These are phyloP conservation scores for Clavariopsis aquatica DNA, from an alignment of 495 filamentous ascomycete species.

Conservation along the genomic window DNA sequence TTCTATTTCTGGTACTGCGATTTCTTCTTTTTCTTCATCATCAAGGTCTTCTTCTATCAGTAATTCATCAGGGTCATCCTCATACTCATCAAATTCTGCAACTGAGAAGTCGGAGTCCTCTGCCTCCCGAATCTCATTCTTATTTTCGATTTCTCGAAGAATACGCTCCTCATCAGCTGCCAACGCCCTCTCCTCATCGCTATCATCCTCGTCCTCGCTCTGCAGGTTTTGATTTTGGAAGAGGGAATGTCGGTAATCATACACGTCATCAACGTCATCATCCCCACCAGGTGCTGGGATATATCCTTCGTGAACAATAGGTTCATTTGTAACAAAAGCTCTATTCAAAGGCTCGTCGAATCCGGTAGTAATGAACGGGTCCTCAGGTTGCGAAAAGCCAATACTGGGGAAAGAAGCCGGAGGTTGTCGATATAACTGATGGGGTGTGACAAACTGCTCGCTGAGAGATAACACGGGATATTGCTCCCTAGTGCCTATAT, in stretches of 20 bases:
- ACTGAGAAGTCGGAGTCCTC: constrained; percentile 15
- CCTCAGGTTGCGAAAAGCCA: neutral
- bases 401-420: neutral
- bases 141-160: constrained; percentile 6
- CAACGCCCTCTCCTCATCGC: constrained; percentile 12
- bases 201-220: constrained; percentile 24
- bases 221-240: constrained; percentile 8
- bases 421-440: neutral
- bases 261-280: constrained; percentile 21
- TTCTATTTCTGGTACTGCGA: neutral
- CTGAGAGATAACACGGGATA: neutral
- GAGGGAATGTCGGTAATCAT: constrained; percentile 7
- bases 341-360: neutral
- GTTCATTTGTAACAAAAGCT: constrained; percentile 14
- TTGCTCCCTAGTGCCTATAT: neutral
- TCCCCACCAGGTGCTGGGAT: constrained; percentile 33
- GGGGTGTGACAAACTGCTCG: neutral
- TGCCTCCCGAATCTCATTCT: constrained; percentile 12
- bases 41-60: constrained; percentile 17
- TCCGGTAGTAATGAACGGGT: constrained; percentile 4
- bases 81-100: constrained; percentile 8
- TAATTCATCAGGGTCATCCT: constrained; percentile 25
- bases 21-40: constrained; percentile 17
- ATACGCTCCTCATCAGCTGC: constrained; percentile 21
- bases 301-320: constrained; percentile 34